phyloP scores from a whole-genome alignment of 257 asterid species.

The Solanum sitiens region DNA sequence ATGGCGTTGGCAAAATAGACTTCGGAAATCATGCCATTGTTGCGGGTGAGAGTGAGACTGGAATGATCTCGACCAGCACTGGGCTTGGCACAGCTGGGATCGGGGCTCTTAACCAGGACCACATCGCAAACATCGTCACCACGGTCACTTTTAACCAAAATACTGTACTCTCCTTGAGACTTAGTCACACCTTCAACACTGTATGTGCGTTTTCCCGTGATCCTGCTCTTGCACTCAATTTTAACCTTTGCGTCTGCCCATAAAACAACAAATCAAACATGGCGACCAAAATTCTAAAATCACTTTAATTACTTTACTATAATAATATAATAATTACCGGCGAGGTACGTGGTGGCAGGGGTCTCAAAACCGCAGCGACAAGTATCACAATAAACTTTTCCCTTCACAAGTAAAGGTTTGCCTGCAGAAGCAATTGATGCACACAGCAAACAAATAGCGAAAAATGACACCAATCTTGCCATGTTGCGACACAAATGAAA shows the following conservation, averaged over 20 bases:
- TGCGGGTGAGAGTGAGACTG: conserved; percentile 36
- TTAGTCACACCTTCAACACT: conserved; percentile 14
- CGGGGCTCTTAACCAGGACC: conserved; percentile 23
- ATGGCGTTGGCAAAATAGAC: conserved; percentile 32
- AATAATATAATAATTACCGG: conserved; percentile 15
- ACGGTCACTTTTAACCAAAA: conserved; percentile 19
- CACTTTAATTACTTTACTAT: no score
- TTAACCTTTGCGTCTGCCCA: conserved; percentile 27
- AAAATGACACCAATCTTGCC: conserved; percentile 26
- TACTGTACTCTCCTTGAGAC: conserved; percentile 14
- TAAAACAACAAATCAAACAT: not conserved
- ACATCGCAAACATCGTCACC: conserved; percentile 29
- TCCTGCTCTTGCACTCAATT: conserved; percentile 30
- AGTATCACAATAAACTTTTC: conserved; percentile 54
- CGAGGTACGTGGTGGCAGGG: conserved; percentile 25
- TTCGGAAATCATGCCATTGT: conserved; percentile 37
- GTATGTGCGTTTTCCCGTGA: conserved; percentile 7
- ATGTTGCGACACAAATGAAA: conserved; percentile 6
- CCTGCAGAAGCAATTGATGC: conserved; percentile 18
- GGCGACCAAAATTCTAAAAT: not conserved
- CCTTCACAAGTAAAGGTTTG: conserved; percentile 22
- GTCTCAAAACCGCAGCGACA: conserved; percentile 78
- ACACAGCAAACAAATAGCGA: conserved; percentile 29
- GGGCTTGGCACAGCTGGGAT: conserved; percentile 21
- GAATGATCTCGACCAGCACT: conserved; percentile 41